A percentile compares a stretch with the other conserved stretches of the same genome.
phyloP scores from a whole-genome alignment of 2,329 filamentous ascomycete species.

The Ambrosiella xylebori region DNA sequence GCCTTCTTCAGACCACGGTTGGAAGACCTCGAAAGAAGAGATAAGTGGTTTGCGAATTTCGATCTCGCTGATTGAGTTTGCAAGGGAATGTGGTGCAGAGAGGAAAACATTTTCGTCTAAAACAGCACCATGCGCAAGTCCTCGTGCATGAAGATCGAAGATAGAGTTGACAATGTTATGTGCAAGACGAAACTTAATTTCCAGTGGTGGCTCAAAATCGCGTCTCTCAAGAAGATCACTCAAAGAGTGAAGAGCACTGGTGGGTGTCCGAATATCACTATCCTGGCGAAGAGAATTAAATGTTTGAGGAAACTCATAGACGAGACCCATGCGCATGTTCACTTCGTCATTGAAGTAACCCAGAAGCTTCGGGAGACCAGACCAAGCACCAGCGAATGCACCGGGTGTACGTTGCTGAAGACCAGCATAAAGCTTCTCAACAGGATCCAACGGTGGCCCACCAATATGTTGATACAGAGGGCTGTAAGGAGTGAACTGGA shows the following conservation, averaged over 20 bases:
- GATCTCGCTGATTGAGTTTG: constrained; percentile 28
- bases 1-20: constrained; percentile 21
- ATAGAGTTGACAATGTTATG: constrained; percentile 56
- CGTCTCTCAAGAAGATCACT: constrained; percentile 34
- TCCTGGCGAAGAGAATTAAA: constrained; percentile 23
- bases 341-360: constrained; percentile 62
- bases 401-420: constrained; percentile 33
- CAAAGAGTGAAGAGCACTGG: constrained; percentile 37
- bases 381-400: constrained; percentile 24
- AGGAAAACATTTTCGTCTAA: constrained; percentile 52
- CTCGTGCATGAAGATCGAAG: constrained; percentile 53
- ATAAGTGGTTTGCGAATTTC: constrained; percentile 53
- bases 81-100: constrained; percentile 28
- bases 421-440: constrained; percentile 43
- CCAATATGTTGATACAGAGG: constrained; percentile 33
- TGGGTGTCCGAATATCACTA: constrained; percentile 24
- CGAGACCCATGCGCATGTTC: constrained; percentile 51
- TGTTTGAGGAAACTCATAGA: constrained; percentile 54
- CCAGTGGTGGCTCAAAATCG: constrained; percentile 46
- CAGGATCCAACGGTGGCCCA: constrained; percentile 40
- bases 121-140: constrained; percentile 55
- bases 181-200: constrained; percentile 60
- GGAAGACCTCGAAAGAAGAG: constrained; percentile 58
- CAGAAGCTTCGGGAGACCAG: constrained; percentile 41
- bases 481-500: constrained; percentile 54